These are phyloP conservation scores for Oryza glaberrima DNA, from an alignment of 176 grass and related monocot species.

Conservation along the genomic window DNA sequence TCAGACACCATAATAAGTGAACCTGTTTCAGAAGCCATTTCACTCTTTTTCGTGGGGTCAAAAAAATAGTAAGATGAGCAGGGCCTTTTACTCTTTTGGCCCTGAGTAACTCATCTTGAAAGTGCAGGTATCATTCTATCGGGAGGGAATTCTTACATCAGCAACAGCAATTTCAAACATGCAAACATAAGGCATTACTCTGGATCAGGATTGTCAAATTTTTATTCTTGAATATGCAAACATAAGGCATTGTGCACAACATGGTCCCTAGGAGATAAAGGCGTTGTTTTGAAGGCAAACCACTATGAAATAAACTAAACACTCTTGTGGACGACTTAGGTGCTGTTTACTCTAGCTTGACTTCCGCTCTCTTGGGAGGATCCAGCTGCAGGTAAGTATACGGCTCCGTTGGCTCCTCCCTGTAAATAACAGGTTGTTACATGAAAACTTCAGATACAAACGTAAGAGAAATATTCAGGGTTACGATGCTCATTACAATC, in stretches of 20 bases:
- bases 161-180: slow-evolving; percentile 7
- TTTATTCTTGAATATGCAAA: slow-evolving; percentile 21
- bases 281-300: background rate
- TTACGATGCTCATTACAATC: background rate
- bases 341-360: slow-evolving; percentile 62
- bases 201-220: slow-evolving; percentile 9
- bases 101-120: background rate
- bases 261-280: background rate
- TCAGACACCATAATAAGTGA: background rate
- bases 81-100: background rate
- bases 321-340: background rate
- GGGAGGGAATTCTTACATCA: background rate
- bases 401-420: slow-evolving; percentile 78
- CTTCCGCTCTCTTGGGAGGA: slow-evolving; percentile 70
- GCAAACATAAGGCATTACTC: background rate
- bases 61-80: background rate
- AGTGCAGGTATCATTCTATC: background rate
- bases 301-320: background rate
- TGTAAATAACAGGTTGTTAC: slow-evolving; percentile 49
- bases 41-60: background rate
- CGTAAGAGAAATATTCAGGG: background rate
- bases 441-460: background rate
- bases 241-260: slow-evolving; percentile 2
- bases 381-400: slow-evolving; percentile 79
- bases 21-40: background rate